Conservation (phyloP, 2,329 filamentous ascomycete species). For the Beauveria medogensis region DNA sequence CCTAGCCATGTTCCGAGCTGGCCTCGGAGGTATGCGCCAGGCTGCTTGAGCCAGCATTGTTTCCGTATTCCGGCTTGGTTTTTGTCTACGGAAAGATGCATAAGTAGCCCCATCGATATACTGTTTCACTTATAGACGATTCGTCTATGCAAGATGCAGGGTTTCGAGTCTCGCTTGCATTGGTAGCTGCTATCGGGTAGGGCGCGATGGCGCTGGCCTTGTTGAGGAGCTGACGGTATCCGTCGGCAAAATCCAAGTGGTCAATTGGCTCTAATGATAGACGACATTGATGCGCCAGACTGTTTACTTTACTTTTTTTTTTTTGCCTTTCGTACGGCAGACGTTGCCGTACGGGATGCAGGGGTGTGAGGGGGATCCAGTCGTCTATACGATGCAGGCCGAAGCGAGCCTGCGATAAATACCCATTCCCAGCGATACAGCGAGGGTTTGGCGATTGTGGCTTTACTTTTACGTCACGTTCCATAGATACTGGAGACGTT, state of each 20-base stretch:
- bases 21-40: neutral
- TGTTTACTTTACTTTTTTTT: neutral
- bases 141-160: neutral
- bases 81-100: neutral
- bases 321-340: neutral
- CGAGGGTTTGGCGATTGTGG: conserved; percentile 1
- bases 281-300: no score
- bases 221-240: neutral
- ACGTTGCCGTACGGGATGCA: neutral
- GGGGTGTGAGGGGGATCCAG: neutral
- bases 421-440: neutral
- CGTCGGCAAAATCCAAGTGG: neutral
- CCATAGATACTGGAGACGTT: neutral
- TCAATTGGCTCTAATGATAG: neutral
- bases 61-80: neutral
- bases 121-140: neutral
- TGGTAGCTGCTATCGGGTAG: neutral
- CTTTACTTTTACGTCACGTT: conserved; percentile 7
- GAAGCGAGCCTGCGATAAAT: neutral
- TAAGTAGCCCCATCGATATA: neutral
- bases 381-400: neutral
- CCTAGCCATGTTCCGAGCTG: neutral
- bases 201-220: neutral
- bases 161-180: neutral
- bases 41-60: neutral